These are phyloP conservation scores for Nannochloropsis granulata DNA, from an alignment of 108 stramenopile genomes.

Conservation along the genomic window DNA sequence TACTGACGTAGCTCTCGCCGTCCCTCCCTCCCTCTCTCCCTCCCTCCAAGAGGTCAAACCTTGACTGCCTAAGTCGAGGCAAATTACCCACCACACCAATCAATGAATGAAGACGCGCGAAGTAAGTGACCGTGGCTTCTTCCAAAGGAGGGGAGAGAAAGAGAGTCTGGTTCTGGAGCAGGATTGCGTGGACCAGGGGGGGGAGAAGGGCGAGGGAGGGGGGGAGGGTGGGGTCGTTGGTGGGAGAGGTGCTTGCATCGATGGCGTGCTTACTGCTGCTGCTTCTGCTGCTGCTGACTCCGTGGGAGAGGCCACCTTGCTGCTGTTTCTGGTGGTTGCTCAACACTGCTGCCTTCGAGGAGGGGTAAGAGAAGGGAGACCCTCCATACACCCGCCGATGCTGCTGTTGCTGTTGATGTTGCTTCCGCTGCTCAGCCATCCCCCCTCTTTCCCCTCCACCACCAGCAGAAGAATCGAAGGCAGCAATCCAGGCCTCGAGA, in stretches of 20 bases:
- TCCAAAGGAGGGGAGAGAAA: neutral
- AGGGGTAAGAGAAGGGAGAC: too few relatives aligned
- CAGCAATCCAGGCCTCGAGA: neutral
- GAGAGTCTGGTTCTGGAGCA: neutral
- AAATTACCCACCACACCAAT: neutral
- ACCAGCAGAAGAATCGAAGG: neutral
- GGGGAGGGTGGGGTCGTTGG: neutral
- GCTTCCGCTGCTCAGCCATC: neutral
- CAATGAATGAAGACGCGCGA: neutral
- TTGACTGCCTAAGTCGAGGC: neutral
- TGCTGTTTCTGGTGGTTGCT: neutral
- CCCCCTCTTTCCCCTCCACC: neutral
- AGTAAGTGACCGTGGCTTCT: neutral
- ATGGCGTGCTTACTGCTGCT: neutral
- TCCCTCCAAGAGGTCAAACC: neutral
- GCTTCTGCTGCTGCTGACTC: neutral
- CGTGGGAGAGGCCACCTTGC: neutral
- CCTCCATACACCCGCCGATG: neutral
- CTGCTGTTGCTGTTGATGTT: neutral
- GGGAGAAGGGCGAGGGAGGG: neutral
- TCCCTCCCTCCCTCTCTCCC: neutral
- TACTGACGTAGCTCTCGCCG: neutral
- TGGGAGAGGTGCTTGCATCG: too few relatives aligned
- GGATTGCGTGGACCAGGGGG: neutral
- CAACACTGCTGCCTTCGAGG: too few relatives aligned